phyloP scores from a whole-genome alignment of 2,329 filamentous ascomycete genomes.

The Calonectria henricotiae region DNA sequence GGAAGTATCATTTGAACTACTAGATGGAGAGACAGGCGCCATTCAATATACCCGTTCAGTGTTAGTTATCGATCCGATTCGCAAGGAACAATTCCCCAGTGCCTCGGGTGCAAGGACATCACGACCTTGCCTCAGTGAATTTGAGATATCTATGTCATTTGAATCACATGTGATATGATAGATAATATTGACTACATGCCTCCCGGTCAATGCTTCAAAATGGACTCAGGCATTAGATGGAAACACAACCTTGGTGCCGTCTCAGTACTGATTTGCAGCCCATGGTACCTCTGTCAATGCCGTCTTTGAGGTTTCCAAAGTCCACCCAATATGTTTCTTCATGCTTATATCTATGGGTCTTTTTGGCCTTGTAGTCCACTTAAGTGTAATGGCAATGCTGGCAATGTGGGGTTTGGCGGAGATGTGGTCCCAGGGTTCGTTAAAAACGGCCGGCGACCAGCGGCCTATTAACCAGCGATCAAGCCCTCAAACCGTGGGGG shows the following conservation, averaged over 20 bases:
- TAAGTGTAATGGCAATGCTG: constrained; percentile 27
- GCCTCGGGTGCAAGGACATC: too few relatives aligned
- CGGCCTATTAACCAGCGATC: neutral
- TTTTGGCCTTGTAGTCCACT: constrained; percentile 1
- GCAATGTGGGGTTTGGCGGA: constrained; percentile 30
- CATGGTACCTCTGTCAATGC: neutral
- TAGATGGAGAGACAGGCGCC: neutral
- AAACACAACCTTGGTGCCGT: too few relatives aligned
- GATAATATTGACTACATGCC: neutral
- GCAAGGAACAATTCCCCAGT: neutral
- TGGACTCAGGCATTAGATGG: neutral
- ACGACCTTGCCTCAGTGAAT: too few relatives aligned
- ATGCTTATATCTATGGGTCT: neutral
- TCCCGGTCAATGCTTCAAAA: neutral
- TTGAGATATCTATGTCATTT: too few relatives aligned
- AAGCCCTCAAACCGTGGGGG: constrained; percentile 31
- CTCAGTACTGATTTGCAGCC: neutral
- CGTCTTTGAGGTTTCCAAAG: constrained; percentile 4
- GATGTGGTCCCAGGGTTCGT: constrained; percentile 23
- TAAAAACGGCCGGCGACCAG: constrained; percentile 28
- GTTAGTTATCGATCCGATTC: too few relatives aligned
- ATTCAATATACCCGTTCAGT: neutral
- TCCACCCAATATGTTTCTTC: neutral
- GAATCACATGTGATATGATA: too few relatives aligned
- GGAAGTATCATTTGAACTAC: neutral